Percentiles rank a stretch among this genome's conserved stretches.
Evolutionary conservation across 2,329 filamentous ascomycete species (phyloP).

Genomic region (Thermothelomyces thermophilus): DNA sequence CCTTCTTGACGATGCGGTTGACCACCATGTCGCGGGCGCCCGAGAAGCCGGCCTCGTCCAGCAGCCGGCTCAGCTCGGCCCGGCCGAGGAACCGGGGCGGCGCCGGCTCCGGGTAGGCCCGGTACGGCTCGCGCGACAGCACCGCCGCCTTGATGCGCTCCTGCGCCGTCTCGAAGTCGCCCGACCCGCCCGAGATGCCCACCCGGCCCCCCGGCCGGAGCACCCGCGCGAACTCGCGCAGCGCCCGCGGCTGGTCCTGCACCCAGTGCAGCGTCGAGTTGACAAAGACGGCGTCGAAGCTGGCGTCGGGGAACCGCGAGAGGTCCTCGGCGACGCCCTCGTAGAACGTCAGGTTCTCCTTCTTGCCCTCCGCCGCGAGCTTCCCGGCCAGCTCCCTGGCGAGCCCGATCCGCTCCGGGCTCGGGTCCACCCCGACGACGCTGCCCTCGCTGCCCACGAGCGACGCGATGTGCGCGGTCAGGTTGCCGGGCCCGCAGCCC

Average conservation of each 20-base stretch:
- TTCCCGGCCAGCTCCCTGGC: background rate
- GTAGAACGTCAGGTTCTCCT: background rate
- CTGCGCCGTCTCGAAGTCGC: slow-evolving; percentile 1
- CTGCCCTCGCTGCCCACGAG: background rate
- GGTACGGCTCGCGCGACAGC: slow-evolving; percentile 1
- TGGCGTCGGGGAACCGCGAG: background rate
- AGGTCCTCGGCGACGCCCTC: slow-evolving; percentile 3
- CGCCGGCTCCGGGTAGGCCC: background rate
- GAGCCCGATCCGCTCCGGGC: slow-evolving; percentile 4
- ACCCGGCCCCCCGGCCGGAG: background rate
- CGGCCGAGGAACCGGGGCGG: background rate
- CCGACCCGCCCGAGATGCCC: slow-evolving; percentile 7
- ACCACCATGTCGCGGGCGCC: background rate
- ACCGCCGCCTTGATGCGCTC: slow-evolving; percentile 4
- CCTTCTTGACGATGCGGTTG: slow-evolving; percentile 3
- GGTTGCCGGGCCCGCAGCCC: slow-evolving; percentile 5
- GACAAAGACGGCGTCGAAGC: slow-evolving; percentile 5
- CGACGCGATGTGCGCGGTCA: background rate
- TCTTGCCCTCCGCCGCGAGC: background rate
- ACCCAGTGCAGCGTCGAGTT: slow-evolving; percentile 8
- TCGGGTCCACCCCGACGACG: slow-evolving; percentile 3
- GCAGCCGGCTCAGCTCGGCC: background rate
- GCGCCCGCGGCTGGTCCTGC: background rate
- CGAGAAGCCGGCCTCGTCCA: background rate
- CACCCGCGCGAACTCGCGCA: slow-evolving; percentile 1